Percentiles rank a stretch among this genome's conserved stretches.
Conservation (phyloP, 2,329 filamentous ascomycete species). For the Venturia carpophila region DNA sequence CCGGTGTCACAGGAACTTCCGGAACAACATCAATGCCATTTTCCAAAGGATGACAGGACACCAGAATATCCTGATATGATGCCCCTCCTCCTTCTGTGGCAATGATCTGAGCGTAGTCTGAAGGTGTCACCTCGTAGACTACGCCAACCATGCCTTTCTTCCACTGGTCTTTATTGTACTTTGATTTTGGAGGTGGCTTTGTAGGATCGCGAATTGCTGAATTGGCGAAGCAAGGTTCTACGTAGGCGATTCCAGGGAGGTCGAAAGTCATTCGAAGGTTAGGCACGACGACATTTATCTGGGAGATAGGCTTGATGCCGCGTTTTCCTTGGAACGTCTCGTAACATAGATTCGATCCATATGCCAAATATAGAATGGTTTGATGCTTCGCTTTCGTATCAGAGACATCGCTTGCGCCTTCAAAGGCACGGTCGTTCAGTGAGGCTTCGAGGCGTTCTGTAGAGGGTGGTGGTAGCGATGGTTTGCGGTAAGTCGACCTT, state of each 20-base stretch:
- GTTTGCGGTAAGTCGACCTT: neutral
- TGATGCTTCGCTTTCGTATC: constrained; percentile 7
- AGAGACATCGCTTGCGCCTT: neutral
- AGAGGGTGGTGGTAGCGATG: constrained; percentile 3
- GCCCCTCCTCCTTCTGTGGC: constrained; percentile 82
- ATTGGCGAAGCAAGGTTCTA: constrained; percentile 89
- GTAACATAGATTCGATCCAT: constrained; percentile 20
- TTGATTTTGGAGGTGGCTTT: constrained; percentile 24
- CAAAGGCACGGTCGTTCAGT: neutral
- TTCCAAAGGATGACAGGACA: constrained; percentile 68
- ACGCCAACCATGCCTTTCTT: constrained; percentile 80
- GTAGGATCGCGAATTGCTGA: constrained; percentile 47
- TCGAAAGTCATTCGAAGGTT: constrained; percentile 73
- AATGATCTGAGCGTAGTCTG: constrained; percentile 80
- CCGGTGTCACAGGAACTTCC: constrained; percentile 49
- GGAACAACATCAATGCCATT: constrained; percentile 43
- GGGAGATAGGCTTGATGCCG: constrained; percentile 72
- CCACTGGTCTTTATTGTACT: constrained; percentile 56
- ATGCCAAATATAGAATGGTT: constrained; percentile 20
- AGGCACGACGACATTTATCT: constrained; percentile 75
- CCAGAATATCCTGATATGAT: constrained; percentile 74
- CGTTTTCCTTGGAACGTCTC: constrained; percentile 61
- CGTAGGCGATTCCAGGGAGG: constrained; percentile 75
- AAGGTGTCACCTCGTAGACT: constrained; percentile 83
- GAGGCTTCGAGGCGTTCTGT: constrained; percentile 6